phyloP scores from a whole-genome alignment of 164 flowering plant genomes.

The Nymphaea thermarum region DNA sequence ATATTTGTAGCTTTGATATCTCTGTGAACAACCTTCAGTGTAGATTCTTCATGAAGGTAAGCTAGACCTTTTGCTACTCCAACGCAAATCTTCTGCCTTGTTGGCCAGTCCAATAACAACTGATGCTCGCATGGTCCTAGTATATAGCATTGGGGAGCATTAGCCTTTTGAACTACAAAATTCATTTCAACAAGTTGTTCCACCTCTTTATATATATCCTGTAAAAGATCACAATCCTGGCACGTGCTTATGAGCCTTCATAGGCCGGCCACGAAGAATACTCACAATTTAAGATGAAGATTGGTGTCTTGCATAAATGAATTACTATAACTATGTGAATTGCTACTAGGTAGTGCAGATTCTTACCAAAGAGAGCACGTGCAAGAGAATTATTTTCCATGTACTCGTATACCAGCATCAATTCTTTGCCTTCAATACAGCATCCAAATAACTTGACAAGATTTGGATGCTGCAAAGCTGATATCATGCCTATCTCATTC shows the following conservation, averaged over 20 bases:
- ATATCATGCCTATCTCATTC: conserved; percentile 78
- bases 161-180: neutral
- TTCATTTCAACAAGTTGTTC: no score
- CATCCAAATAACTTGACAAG: conserved; percentile 66
- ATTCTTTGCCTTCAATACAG: conserved; percentile 60
- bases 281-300: no score
- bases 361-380: conserved; percentile 54
- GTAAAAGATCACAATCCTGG: no score
- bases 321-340: no score
- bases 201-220: no score
- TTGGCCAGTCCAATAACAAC: conserved; percentile 1
- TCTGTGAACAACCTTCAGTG: conserved; percentile 4
- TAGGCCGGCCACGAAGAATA: no score
- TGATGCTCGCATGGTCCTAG: neutral
- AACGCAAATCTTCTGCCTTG: neutral
- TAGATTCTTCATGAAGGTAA: conserved; percentile 4
- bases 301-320: no score
- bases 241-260: no score
- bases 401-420: conserved; percentile 65
- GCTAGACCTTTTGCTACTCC: conserved; percentile 1
- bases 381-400: conserved; percentile 65
- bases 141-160: neutral
- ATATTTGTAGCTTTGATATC: conserved; percentile 4
- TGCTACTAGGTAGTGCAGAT: no score
- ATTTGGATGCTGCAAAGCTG: conserved; percentile 57